These are phyloP conservation scores for Rhodotorula sp. DNA, from an alignment of 1,284 basidiomycete genomes.

Conservation along the genomic window DNA sequence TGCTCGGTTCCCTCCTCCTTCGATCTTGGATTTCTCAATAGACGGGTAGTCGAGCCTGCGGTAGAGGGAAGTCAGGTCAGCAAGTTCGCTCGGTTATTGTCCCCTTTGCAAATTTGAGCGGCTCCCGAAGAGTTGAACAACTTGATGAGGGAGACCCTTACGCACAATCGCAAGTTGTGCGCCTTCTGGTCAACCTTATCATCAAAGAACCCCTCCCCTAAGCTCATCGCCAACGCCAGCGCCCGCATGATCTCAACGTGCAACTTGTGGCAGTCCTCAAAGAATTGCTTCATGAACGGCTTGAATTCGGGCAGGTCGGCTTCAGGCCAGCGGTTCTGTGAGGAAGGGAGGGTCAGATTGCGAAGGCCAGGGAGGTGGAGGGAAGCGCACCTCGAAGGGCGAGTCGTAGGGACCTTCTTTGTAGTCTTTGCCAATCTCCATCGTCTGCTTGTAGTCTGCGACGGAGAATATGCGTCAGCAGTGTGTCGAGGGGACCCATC, in stretches of 20 bases:
- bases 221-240: slow-evolving; percentile 70
- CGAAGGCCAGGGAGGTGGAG: no score
- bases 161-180: slow-evolving; percentile 61
- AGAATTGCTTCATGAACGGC: slow-evolving; percentile 68
- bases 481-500: no score
- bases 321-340: slow-evolving; percentile 67
- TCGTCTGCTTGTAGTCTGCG: slow-evolving; percentile 72
- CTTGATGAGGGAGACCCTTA: background rate
- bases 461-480: background rate
- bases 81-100: background rate
- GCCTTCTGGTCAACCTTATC: slow-evolving; percentile 67
- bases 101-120: no score
- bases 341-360: no score
- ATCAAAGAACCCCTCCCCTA: slow-evolving; percentile 71
- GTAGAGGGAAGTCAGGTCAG: background rate
- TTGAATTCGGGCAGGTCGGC: slow-evolving; percentile 64
- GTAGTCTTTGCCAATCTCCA: slow-evolving; percentile 75
- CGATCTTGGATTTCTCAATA: slow-evolving; percentile 58
- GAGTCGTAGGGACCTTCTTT: slow-evolving; percentile 56
- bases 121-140: no score
- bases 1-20: slow-evolving; percentile 63
- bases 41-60: slow-evolving; percentile 66
- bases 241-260: slow-evolving; percentile 63
- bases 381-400: slow-evolving; percentile 54
- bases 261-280: slow-evolving; percentile 65